These are phyloP conservation scores for Kingdonia uniflora DNA, from an alignment of 164 flowering plant genomes.

Conservation along the genomic window DNA sequence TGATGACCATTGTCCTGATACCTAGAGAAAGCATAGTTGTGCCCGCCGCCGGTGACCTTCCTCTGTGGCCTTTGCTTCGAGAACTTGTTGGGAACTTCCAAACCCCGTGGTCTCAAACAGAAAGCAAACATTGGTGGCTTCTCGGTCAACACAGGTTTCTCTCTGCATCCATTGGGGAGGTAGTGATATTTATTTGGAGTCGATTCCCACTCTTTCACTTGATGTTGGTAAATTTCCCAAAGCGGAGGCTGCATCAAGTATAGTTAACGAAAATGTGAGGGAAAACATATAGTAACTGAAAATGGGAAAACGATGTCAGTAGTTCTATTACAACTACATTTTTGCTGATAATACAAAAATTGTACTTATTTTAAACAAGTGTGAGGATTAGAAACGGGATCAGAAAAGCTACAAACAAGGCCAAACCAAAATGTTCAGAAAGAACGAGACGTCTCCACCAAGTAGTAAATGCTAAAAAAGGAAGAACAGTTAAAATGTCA, in stretches of 20 bases:
- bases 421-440: too few species aligned
- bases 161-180: conserved; percentile 35
- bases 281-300: neutral
- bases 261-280: conserved; percentile 7
- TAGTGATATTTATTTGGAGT: conserved; percentile 24
- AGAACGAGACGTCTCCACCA: too few species aligned
- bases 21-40: conserved; percentile 28
- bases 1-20: conserved; percentile 46
- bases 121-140: conserved; percentile 96
- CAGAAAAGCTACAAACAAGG: too few species aligned
- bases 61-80: conserved; percentile 81
- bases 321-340: too few species aligned
- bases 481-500: too few species aligned
- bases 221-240: conserved; percentile 87
- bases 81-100: conserved; percentile 74
- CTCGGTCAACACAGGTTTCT: conserved; percentile 28
- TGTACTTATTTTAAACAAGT: too few species aligned
- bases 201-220: conserved; percentile 69
- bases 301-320: neutral
- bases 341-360: too few species aligned
- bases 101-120: conserved; percentile 92
- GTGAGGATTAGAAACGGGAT: too few species aligned
- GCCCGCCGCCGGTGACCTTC: conserved; percentile 42
- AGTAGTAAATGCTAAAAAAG: too few species aligned
- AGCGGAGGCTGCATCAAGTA: conserved; percentile 65